Base-by-base conservation (phyloP, 805 yeast species). In the Metschnikowia baotianmanensis region DNA sequence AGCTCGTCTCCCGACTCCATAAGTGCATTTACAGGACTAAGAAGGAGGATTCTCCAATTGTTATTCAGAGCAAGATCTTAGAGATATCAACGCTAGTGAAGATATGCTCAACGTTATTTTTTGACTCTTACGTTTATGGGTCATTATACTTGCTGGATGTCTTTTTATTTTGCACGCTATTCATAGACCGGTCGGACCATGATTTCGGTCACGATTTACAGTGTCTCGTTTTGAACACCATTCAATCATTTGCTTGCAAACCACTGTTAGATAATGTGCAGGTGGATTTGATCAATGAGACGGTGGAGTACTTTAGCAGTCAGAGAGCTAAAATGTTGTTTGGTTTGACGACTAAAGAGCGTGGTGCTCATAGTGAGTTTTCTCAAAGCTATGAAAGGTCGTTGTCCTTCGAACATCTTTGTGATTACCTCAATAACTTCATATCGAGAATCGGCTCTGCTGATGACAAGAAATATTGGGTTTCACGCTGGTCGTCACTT, bases 81-180 rank as follows among this genome's bases (percentile, higher is more conserved):
- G 95, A 86, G 57, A 72, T 86, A 6, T 75, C 78, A 10, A 82
- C 87, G 8, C 61, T 87, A 51, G 77, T 83, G 7, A 77, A 78
- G 50, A 73, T 84, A 36, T 67, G 81, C 31, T 74, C 83, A 1
- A 76, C 80, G 6, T 56, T 86, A 25, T 80, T 86, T 46, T 88
- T 87, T 64, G 89, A 86, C 56, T 76, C 86, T 0, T 69, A 77
- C 26, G 59, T 74, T 11, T 72, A 77, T 50, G 78, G 84, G 6
- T 80, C 82, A 44, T 66, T 77, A 62, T 84, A 73, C 56, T 61
- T 87, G 47, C 83, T 90, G 10, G 95, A 88, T 54, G 72, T 86
- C 2, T 71, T 85, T 42, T 80, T 79, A 52, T 69, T 86, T 45
- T 74, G 83, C 22, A 74, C 91, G 0, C 67, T 85, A 16, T 76